phyloP scores from a whole-genome alignment of 345 rosid species.

The Camelina neglecta region DNA sequence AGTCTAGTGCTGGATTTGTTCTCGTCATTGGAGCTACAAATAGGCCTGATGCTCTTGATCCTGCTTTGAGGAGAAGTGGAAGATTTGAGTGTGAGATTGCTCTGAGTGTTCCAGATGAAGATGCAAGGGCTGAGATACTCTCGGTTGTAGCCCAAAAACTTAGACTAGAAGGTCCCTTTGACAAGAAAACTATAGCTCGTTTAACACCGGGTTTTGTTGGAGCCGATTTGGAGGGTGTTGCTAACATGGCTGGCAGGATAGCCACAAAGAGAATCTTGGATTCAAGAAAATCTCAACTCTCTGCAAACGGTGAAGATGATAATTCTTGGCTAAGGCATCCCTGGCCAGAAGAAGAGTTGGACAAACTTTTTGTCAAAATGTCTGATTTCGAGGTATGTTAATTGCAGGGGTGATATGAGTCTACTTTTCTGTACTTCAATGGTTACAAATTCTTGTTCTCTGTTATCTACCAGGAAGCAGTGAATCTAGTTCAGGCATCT shows the following conservation, averaged over 20 bases:
- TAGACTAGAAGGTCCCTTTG: not conserved
- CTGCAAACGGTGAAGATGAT: conserved; percentile 43
- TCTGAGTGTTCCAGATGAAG: conserved; percentile 81
- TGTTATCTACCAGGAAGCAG: conserved; percentile 62
- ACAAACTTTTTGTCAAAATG: conserved; percentile 71
- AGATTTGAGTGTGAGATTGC: conserved; percentile 88
- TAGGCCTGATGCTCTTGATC: conserved; percentile 88
- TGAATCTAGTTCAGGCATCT: conserved; percentile 72
- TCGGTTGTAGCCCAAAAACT: not conserved
- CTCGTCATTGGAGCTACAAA: conserved; percentile 96
- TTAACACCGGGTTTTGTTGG: not conserved
- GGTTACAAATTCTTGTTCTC: conserved; percentile 6
- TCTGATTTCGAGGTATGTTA: conserved; percentile 77
- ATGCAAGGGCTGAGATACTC: conserved; percentile 39
- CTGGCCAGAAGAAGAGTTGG: conserved; percentile 79
- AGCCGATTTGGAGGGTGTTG: not conserved
- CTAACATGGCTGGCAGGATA: conserved; percentile 41
- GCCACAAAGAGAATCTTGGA: conserved; percentile 68
- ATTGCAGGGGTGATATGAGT: not conserved
- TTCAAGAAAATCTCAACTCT: conserved; percentile 56
- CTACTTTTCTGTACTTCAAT: not conserved
- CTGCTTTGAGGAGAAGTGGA: conserved; percentile 89
- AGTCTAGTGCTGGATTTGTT: conserved; percentile 58
- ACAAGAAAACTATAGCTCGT: not conserved
- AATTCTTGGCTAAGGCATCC: conserved; percentile 76